phyloP scores from a whole-genome alignment of 352 stramenopile species.

The Thalassiosira livingstoniorum region DNA sequence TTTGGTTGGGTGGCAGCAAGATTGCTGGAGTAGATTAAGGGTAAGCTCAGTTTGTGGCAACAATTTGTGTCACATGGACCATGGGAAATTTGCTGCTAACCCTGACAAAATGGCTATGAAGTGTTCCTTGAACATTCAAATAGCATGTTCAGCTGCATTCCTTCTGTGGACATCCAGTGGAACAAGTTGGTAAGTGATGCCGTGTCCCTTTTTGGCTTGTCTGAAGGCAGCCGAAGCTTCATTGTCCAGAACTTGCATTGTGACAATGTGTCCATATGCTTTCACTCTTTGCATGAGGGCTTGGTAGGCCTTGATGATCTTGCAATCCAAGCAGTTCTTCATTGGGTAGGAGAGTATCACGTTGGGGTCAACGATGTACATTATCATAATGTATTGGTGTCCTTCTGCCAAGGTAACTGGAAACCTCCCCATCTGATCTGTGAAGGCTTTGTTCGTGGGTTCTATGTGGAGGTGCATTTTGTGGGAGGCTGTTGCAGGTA shows the following conservation, averaged over 20 bases:
- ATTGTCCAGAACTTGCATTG: not conserved
- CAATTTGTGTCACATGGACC: slow-evolving; percentile 39
- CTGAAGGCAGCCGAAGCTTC: not conserved
- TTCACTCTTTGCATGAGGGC: not conserved
- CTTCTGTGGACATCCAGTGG: not conserved
- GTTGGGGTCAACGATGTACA: slow-evolving; percentile 60
- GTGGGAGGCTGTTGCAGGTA: not conserved
- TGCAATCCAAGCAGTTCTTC: slow-evolving; percentile 8
- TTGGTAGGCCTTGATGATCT: not conserved
- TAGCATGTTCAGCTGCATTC: slow-evolving; percentile 49
- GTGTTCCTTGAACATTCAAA: slow-evolving; percentile 67
- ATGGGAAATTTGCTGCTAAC: slow-evolving; percentile 24
- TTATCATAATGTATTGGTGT: slow-evolving; percentile 48
- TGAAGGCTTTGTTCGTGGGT: slow-evolving; percentile 1
- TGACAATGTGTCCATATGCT: not conserved
- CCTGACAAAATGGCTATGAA: slow-evolving; percentile 39
- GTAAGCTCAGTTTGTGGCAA: slow-evolving; percentile 35
- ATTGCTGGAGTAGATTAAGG: slow-evolving; percentile 39
- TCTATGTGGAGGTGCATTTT: not conserved
- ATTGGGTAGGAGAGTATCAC: slow-evolving; percentile 40
- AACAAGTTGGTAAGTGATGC: not conserved
- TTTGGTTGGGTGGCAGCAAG: slow-evolving; percentile 46
- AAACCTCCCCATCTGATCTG: slow-evolving; percentile 48
- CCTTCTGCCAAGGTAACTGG: slow-evolving; percentile 25
- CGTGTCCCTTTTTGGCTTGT: not conserved